Evolutionary conservation across 495 filamentous ascomycete genomes (phyloP).

Genomic region (Staphylotrichum tortipilum): DNA sequence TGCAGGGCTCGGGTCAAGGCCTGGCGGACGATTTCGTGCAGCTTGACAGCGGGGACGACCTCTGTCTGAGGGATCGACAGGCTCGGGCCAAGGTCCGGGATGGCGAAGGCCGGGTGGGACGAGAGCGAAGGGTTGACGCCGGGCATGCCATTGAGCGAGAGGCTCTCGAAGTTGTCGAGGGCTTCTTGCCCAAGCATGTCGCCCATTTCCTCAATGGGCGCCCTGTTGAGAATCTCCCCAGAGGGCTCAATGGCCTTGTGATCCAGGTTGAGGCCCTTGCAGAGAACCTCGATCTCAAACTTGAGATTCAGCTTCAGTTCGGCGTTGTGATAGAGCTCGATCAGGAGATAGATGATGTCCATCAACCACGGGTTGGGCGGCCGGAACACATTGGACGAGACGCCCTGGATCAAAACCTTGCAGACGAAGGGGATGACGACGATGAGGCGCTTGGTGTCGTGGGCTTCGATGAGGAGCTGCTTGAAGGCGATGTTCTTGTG

Average conservation of each 20-base stretch:
- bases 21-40: slow-evolving; percentile 72
- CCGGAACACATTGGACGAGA: slow-evolving; percentile 78
- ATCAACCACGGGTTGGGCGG: slow-evolving; percentile 96
- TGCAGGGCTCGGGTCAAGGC: slow-evolving; percentile 81
- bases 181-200: slow-evolving; percentile 36
- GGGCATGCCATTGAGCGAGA: slow-evolving; percentile 64
- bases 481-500: slow-evolving; percentile 96
- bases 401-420: slow-evolving; percentile 79
- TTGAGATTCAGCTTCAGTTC: slow-evolving; percentile 91
- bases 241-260: slow-evolving; percentile 81
- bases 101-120: slow-evolving; percentile 58
- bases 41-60: slow-evolving; percentile 56
- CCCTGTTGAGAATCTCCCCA: slow-evolving; percentile 66
- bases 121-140: slow-evolving; percentile 64
- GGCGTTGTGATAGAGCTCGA: slow-evolving; percentile 86
- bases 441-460: slow-evolving; percentile 78
- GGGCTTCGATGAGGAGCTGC: slow-evolving; percentile 84
- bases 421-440: slow-evolving; percentile 95
- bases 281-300: slow-evolving; percentile 97
- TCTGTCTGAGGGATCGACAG: slow-evolving; percentile 71
- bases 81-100: slow-evolving; percentile 69
- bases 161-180: slow-evolving; percentile 68
- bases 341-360: slow-evolving; percentile 80
- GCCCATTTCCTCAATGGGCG: slow-evolving; percentile 54
- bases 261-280: slow-evolving; percentile 80